A percentile compares a stretch with the other conserved stretches of the same genome.
Conservation (phyloP, 768 basidiomycete species). For the Phanerodontia chrysosporium region DNA sequence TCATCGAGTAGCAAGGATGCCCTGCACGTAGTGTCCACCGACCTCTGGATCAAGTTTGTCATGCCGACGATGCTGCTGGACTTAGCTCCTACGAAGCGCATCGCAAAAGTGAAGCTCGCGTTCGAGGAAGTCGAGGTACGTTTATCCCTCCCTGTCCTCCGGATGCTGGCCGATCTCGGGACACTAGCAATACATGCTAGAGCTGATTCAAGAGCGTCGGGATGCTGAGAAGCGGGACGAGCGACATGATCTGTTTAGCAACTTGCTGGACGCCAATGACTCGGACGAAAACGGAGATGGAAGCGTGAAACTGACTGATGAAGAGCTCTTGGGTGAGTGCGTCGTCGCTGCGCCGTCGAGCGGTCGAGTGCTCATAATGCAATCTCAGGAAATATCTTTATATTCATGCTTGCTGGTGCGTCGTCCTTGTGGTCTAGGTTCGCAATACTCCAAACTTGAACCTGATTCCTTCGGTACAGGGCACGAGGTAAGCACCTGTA, state of each 20-base stretch:
- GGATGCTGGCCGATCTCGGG: too few relatives aligned
- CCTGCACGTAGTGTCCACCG: slow-evolving; percentile 25
- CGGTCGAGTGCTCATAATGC: neutral
- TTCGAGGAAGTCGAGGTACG: slow-evolving; percentile 27
- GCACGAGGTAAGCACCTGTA: slow-evolving; percentile 31
- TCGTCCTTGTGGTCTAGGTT: neutral
- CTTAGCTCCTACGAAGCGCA: slow-evolving; percentile 15
- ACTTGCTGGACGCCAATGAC: slow-evolving; percentile 47
- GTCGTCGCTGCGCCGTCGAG: too few relatives aligned
- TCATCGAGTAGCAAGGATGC: slow-evolving; percentile 14
- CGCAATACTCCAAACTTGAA: too few relatives aligned
- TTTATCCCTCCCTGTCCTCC: neutral
- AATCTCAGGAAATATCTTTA: slow-evolving; percentile 32
- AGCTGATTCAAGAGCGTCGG: slow-evolving; percentile 48
- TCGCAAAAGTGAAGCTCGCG: slow-evolving; percentile 21
- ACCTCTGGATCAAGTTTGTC: slow-evolving; percentile 23
- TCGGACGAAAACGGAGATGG: slow-evolving; percentile 25
- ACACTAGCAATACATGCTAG: slow-evolving; percentile 41
- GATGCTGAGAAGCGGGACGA: slow-evolving; percentile 32
- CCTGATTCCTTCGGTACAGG: neutral
- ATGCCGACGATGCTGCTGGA: slow-evolving; percentile 22
- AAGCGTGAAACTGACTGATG: slow-evolving; percentile 34
- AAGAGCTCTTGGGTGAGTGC: slow-evolving; percentile 35
- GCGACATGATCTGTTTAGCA: slow-evolving; percentile 49
- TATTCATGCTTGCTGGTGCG: slow-evolving; percentile 46